phyloP scores from a whole-genome alignment of 2,329 filamentous ascomycete species.

The Alternaria hordeiaustralica region DNA sequence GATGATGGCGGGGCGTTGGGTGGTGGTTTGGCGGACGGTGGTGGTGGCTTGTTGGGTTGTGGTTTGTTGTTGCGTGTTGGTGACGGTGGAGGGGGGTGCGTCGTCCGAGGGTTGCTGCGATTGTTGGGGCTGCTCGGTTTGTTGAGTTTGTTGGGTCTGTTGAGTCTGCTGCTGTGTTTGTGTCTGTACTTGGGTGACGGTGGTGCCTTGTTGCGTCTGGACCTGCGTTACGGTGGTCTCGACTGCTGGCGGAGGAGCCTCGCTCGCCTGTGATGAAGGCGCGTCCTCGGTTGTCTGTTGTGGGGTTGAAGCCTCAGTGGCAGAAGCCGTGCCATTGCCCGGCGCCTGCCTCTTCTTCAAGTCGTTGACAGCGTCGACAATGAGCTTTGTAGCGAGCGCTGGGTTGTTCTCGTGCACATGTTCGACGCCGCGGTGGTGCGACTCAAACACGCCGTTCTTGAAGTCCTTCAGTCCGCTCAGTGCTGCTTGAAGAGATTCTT shows the following conservation, averaged over 20 bases:
- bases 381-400: conserved; percentile 66
- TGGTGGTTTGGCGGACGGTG: conserved; percentile 4
- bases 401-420: conserved; percentile 67
- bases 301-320: neutral
- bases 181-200: neutral
- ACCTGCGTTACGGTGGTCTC: conserved; percentile 2
- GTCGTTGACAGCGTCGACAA: conserved; percentile 66
- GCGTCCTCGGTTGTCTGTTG: conserved; percentile 12
- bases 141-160: conserved; percentile 1
- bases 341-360: conserved; percentile 51
- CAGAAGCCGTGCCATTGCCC: conserved; percentile 30
- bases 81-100: conserved; percentile 5
- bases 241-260: conserved; percentile 3
- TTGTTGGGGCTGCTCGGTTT: conserved; percentile 1
- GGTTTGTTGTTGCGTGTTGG: neutral
- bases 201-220: neutral
- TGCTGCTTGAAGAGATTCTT: conserved; percentile 68
- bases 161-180: conserved; percentile 4
- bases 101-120: neutral
- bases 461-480: conserved; percentile 70
- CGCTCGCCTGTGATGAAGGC: conserved; percentile 9
- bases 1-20: conserved; percentile 42
- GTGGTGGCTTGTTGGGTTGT: conserved; percentile 4
- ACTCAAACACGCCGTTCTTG: conserved; percentile 71
- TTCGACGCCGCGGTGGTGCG: conserved; percentile 68